phyloP scores from a whole-genome alignment of 257 asterid genomes.

The Solanum gracilifrons region DNA sequence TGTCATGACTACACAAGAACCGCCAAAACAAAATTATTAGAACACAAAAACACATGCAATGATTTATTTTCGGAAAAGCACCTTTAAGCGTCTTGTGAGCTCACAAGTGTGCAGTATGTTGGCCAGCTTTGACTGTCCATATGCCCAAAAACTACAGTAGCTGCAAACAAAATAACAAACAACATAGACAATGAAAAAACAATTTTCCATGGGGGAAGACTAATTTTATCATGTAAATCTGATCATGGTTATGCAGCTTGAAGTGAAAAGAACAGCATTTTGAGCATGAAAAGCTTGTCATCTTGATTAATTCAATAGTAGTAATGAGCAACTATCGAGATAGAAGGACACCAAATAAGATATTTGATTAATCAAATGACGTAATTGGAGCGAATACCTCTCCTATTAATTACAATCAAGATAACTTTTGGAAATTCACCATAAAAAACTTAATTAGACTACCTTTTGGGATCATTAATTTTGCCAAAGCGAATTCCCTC shows the following conservation, averaged over 20 bases:
- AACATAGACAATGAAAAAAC: not conserved
- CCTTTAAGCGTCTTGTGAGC: slow-evolving; percentile 57
- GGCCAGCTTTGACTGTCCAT: slow-evolving; percentile 82
- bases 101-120: slow-evolving; percentile 64
- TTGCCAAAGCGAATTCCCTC: slow-evolving; percentile 61
- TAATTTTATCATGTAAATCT: not conserved
- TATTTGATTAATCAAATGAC: not conserved
- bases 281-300: not conserved
- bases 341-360: not conserved
- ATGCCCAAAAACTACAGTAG: slow-evolving; percentile 40
- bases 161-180: slow-evolving; percentile 25
- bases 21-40: not conserved
- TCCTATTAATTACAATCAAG: not conserved
- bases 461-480: slow-evolving; percentile 55
- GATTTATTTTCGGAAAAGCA: not conserved
- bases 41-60: not conserved
- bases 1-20: not conserved
- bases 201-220: not conserved
- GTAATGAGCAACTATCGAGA: not conserved
- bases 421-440: not conserved
- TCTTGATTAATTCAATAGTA: not conserved
- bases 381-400: not conserved
- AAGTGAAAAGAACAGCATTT: not conserved
- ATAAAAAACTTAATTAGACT: not conserved
- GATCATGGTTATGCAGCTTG: not conserved